Conservation (phyloP, 352 stramenopile genomes). For the Globisporangium emineosum region DNA sequence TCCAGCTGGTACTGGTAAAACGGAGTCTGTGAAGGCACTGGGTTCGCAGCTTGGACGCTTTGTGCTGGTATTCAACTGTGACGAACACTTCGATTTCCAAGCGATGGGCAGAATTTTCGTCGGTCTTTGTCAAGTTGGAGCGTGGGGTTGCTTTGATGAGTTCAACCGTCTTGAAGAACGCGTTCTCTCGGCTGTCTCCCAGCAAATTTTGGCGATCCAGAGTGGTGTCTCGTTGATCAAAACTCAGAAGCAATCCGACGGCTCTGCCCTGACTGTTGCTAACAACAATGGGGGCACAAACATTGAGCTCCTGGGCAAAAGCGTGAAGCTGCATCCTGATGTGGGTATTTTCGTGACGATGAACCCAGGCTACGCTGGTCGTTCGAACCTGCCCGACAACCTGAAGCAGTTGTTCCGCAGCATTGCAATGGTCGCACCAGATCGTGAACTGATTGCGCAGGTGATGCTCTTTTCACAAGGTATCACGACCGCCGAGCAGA, state of each 20-base stretch:
- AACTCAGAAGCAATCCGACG: constrained; percentile 40
- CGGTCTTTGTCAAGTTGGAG: constrained; percentile 98
- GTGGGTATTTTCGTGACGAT: constrained; percentile 99
- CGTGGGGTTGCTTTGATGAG: constrained; percentile 99
- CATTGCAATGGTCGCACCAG: constrained; percentile 99
- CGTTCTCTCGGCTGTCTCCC: constrained; percentile 98
- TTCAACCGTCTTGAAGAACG: constrained; percentile 99
- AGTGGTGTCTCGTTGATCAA: constrained; percentile 92
- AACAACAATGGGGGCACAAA: constrained; percentile 29
- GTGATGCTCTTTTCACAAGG: constrained; percentile 99
- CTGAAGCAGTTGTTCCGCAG: constrained; percentile 99
- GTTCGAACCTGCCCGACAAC: constrained; percentile 97
- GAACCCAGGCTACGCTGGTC: constrained; percentile 99
- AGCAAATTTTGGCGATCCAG: constrained; percentile 99
- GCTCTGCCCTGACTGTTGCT: constrained; percentile 15
- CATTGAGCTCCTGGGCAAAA: constrained; percentile 96
- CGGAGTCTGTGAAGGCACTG: constrained; percentile 99
- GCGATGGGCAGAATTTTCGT: constrained; percentile 99
- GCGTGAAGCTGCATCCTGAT: constrained; percentile 94
- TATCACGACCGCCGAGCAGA: constrained; percentile 96
- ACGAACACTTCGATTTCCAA: constrained; percentile 99
- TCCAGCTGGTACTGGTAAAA: constrained; percentile 99
- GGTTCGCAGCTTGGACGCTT: constrained; percentile 98
- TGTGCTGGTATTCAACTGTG: constrained; percentile 99
- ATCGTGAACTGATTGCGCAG: constrained; percentile 99